Evolutionary conservation across 352 stramenopile species (phyloP), one percentile per base, ranked within the genome.

Genomic region (Peronospora destructor): DNA sequence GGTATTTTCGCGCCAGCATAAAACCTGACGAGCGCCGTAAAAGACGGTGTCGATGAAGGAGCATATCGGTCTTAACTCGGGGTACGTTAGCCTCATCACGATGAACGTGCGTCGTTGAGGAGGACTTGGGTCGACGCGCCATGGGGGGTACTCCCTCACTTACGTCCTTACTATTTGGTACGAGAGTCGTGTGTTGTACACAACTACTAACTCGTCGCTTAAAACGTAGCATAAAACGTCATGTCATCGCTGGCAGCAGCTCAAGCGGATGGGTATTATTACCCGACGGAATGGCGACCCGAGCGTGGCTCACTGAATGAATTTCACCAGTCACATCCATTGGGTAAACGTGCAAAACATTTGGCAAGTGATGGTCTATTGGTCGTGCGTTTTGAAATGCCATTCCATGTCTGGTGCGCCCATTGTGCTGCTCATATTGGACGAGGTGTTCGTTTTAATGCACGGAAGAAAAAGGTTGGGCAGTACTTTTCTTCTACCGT

Each of bases 261-360:
- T n/a, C 93, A 97, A 64, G 95, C 95, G 4, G 96, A 99, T 71
- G 95, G 95, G 47, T 99, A 96, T 67, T 98, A 99, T 66, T 95
- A 97, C 45, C 96, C 96, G 13, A 73, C 88, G 19, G 82, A 95
- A 21, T 98, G 87, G 87, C 67, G 73, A 9, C 89, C 88, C 1
- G 81, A 92, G 49, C 62, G 83, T 58, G 87, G 87, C 29, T 87
- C 74, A n/a, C 73, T 97, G 30, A 94, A 91, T 53, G 68, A 87
- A 53, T 91, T 86, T 55, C 78, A 74, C 12, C 58, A 72, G 68
- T 82, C 91, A 56, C 61, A 88, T 40, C 75, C 76, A 32, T 60
- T 94, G 23, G 83, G 85, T 4, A 76, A 75, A 34, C 77, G 83
- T 35, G 79, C 76, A 12, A 89, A 96, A 55, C 17, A 45, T 1